Base-by-base conservation (phyloP, 2,329 filamentous ascomycete genomes). In the Trichoderma koningiopsis region DNA sequence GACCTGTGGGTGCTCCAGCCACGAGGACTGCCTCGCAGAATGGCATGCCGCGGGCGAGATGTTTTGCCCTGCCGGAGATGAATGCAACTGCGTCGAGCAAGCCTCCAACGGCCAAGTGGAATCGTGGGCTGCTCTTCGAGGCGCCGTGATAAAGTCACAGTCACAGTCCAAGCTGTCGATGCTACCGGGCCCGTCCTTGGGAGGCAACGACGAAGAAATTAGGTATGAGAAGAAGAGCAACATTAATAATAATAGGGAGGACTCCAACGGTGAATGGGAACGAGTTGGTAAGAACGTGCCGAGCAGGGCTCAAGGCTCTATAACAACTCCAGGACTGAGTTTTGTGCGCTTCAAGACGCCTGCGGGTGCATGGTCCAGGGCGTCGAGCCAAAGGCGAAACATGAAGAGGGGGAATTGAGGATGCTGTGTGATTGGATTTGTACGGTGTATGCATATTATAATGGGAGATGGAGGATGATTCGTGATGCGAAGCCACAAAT, bases 61-160 rank as follows among this genome's bases (percentile, higher is more conserved):
- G 1, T 78, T 84, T 58, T 91, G 89, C 68, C 87, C 88, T 0
- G 88, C 87, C 0, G 88, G 88, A 1, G 89, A 90, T 74, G 89
- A 90, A 75, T 91, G 89, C 74, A 81, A 86, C 70, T 91, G 89
- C 73, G 82, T 85, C 0, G 81, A 85, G 16, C 85, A 89, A 71
- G 87, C 88, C 1, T 81, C 80, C 68, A 83, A 81, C 58, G 88
- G 87, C 0, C 82, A 87, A 52, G 84, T 90, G 10, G 88, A 90
- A 76, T 87, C 86, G 24, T 89, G 88, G 86, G 84, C 85, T 0
- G 87, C 86, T 4, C 74, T 81, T 0, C 76, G 78, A 40, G 79
- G 77, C 7, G 79, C 77, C 13, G 77, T 81, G 76, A 75, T 78
- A 65, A 82, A 78, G 70, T 75, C 75, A 0, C 74, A 74, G 71